phyloP scores from a whole-genome alignment of 2,329 filamentous ascomycete genomes.

The Myrmaecium sp. region DNA sequence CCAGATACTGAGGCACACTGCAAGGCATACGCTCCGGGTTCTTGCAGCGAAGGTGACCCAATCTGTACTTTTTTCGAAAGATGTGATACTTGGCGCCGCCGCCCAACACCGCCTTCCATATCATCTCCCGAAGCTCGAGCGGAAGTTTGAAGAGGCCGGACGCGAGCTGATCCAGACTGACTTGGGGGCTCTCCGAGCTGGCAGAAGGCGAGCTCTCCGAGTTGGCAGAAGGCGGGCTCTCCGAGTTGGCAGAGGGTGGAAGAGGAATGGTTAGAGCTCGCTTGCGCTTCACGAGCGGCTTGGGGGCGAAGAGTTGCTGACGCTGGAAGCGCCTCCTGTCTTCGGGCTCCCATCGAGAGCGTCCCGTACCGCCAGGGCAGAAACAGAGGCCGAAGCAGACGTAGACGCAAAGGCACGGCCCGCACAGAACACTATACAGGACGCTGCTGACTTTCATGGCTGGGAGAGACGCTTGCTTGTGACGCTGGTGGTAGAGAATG shows the following conservation, averaged over 20 bases:
- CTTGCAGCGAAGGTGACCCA: slow-evolving; percentile 10
- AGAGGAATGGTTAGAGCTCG: slow-evolving; percentile 8
- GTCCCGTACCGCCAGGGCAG: slow-evolving; percentile 8
- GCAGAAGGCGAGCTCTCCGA: background rate
- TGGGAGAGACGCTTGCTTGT: background rate
- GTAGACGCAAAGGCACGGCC: slow-evolving; percentile 9
- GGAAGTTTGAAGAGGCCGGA: slow-evolving; percentile 8
- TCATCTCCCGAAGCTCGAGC: slow-evolving; percentile 9
- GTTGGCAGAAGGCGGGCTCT: background rate
- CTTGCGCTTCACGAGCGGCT: slow-evolving; percentile 8
- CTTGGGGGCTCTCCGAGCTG: background rate
- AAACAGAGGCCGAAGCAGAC: slow-evolving; percentile 8
- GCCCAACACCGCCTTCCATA: slow-evolving; percentile 8
- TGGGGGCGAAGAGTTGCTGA: slow-evolving; percentile 9
- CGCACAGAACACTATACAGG: slow-evolving; percentile 8
- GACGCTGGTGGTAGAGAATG: too few species aligned
- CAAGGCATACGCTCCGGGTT: too few species aligned
- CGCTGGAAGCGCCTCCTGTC: slow-evolving; percentile 10
- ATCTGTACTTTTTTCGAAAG: slow-evolving; percentile 9
- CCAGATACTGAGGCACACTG: slow-evolving; percentile 2
- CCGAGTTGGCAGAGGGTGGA: too few species aligned
- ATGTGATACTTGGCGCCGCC: slow-evolving; percentile 9
- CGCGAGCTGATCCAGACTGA: slow-evolving; percentile 7
- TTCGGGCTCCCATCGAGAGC: slow-evolving; percentile 6
- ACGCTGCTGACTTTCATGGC: slow-evolving; percentile 3